Evolutionary conservation across 2,329 filamentous ascomycete genomes (phyloP).

Genomic region (Pseudonectria buxi): DNA sequence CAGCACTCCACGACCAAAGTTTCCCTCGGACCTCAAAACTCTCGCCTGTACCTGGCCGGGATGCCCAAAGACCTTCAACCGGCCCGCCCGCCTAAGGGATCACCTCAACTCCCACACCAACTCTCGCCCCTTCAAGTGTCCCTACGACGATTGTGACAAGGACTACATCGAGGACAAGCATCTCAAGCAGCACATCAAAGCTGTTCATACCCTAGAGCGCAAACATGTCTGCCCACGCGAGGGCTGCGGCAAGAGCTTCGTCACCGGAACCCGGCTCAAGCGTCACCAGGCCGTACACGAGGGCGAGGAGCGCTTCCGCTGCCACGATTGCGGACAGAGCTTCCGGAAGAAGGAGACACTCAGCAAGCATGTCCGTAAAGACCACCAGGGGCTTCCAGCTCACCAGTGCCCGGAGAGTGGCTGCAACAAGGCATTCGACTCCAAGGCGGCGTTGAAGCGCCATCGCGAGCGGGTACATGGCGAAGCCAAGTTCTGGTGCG

Average conservation of each 20-base stretch:
- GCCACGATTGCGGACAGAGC: constrained; percentile 65
- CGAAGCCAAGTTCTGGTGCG: constrained; percentile 66
- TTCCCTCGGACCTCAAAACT: constrained; percentile 68
- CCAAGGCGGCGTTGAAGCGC: constrained; percentile 59
- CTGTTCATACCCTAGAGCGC: constrained; percentile 66
- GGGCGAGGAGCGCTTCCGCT: constrained; percentile 68
- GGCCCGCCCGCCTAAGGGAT: constrained; percentile 70
- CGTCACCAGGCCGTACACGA: constrained; percentile 71
- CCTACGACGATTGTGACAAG: constrained; percentile 66
- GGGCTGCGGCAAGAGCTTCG: constrained; percentile 73
- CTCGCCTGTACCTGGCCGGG: constrained; percentile 66
- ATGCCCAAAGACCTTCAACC: constrained; percentile 81
- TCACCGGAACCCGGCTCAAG: constrained; percentile 69
- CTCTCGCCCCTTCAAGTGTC: constrained; percentile 72
- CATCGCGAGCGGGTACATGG: constrained; percentile 68
- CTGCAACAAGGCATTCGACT: constrained; percentile 69
- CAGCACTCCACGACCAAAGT: constrained; percentile 42
- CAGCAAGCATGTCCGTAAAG: constrained; percentile 70
- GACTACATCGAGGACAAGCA: constrained; percentile 82
- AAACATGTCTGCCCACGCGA: constrained; percentile 65
- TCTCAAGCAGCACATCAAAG: constrained; percentile 77
- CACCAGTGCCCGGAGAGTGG: constrained; percentile 58
- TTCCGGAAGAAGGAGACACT: constrained; percentile 87
- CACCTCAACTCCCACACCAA: constrained; percentile 83
- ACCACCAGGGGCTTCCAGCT: constrained; percentile 65